Conservation (phyloP, 306 rosid species). For the Castanea crenata region DNA sequence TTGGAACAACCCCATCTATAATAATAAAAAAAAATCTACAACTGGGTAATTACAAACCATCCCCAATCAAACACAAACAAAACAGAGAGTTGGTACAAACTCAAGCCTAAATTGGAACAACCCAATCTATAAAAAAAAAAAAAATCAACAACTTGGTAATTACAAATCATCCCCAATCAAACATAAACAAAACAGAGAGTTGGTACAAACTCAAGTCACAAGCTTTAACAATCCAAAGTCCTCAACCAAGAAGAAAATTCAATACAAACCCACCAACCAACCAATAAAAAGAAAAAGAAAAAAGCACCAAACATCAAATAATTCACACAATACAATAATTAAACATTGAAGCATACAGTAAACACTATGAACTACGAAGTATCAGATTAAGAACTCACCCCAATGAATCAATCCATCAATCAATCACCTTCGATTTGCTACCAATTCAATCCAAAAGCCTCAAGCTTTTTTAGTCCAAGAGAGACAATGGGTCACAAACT, state of each 20-base stretch:
- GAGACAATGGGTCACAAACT: background rate
- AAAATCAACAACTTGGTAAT: background rate
- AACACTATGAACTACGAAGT: background rate
- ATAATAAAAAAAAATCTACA: background rate
- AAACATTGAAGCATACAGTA: background rate
- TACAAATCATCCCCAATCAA: background rate
- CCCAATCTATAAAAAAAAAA: background rate
- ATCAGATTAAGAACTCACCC: conserved; percentile 25
- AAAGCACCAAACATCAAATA: background rate
- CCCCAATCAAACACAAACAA: background rate
- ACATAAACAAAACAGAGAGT: background rate
- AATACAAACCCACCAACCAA: conserved; percentile 11
- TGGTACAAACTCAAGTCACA: conserved; percentile 10
- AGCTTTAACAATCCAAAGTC: conserved; percentile 10
- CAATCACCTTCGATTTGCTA: conserved; percentile 37
- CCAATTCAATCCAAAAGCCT: conserved; percentile 20
- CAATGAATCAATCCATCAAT: conserved; percentile 1
- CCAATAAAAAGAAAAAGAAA: background rate
- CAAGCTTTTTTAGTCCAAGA: conserved; percentile 5
- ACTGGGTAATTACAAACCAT: background rate
- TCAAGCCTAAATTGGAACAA: background rate
- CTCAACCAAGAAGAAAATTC: conserved; percentile 7
- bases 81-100: background rate
- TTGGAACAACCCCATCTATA: background rate
- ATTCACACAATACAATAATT: conserved; percentile 8